A percentile compares a stretch with the other conserved stretches of the same genome.
Evolutionary conservation across 2,329 filamentous ascomycete genomes (phyloP).

Genomic region (Coniosporium tulheliwenetii): DNA sequence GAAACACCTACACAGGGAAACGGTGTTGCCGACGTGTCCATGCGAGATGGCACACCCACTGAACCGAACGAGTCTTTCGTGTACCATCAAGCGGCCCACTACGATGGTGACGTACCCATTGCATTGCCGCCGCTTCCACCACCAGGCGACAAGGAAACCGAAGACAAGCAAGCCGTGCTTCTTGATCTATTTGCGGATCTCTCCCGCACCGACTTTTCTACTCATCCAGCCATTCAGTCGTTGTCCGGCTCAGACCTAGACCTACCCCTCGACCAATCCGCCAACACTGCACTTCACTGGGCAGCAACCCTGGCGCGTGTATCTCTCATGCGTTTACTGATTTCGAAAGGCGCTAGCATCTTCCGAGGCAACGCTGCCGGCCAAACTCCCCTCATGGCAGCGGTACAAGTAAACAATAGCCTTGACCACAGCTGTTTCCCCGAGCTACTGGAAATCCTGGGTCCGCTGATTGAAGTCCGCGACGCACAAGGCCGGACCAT

Average conservation of each 20-base stretch:
- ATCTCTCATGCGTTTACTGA: constrained; percentile 63
- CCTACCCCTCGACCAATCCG: constrained; percentile 76
- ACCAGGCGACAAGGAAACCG: constrained; percentile 45
- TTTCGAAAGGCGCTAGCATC: constrained; percentile 73
- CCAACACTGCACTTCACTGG: constrained; percentile 90
- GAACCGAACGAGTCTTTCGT: constrained; percentile 69
- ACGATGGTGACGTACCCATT: constrained; percentile 37
- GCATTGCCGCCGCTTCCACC: constrained; percentile 50
- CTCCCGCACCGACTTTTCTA: constrained; percentile 51
- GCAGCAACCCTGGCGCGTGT: constrained; percentile 83
- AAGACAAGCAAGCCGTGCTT: constrained; percentile 66
- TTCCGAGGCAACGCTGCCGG: constrained; percentile 77
- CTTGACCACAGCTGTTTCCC: constrained; percentile 83
- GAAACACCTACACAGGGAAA: constrained; percentile 23
- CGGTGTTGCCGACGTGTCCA: constrained; percentile 41
- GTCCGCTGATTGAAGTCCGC: constrained; percentile 76
- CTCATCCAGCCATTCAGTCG: constrained; percentile 61
- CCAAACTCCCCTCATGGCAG: constrained; percentile 84
- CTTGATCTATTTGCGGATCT: constrained; percentile 55
- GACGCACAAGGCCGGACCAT: constrained; percentile 85
- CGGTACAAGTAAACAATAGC: constrained; percentile 86
- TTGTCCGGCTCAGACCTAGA: constrained; percentile 73
- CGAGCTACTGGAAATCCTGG: constrained; percentile 75
- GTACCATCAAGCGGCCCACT: constrained; percentile 36
- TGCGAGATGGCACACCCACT: constrained; percentile 53